Evolutionary conservation across 176 grass and related monocot species (phyloP), one percentile per base, ranked within the genome.

Genomic region (Avena eriantha): DNA sequence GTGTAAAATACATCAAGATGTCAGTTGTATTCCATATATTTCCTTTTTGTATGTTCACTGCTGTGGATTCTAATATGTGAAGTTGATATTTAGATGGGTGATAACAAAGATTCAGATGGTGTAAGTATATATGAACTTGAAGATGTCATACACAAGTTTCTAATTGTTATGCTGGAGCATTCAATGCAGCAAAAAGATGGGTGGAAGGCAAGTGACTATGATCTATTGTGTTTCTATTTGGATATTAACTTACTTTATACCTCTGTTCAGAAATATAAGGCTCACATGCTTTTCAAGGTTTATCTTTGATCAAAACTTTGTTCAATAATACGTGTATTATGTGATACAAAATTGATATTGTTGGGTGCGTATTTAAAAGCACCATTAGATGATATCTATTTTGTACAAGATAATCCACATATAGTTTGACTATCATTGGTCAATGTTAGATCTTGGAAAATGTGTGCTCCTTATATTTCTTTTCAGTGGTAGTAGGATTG

Each of bases 131-230:
- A 58, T 71, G 89, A 91, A 74, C 84, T 95, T 69, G 94, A 95
- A 89, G 94, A 95, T 53, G 81, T 89, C 77, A 93, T 93, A 80
- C 89, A 93, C 87, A 95, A 93, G 66, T 95, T 91, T 84, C 87
- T 95, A 67, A 85, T 88, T 82, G 91, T 89, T 36, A 89, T 95
- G 84, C 87, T 95, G 69, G 91, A 93, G 80, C 91, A 95, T 85
- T 95, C 94, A 49, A 93, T 95, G 94, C 65, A 84, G 39, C 89
- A 90, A 85, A 95, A 95, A 76, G 91, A 95, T 80, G 91, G 94
- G 12, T 95, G 94, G 94, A 95, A 93, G 82, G 94, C 84, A 91
- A 79, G 80, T 68, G 82, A 50, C 46, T 76, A 55, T 33, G 23
- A 70, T 87, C 46, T 79, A 14, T 24, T 79, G 5, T 75, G 45